Evolutionary conservation across 148 eudicot species (phyloP).

Genomic region (Amaranthus palmeri): DNA sequence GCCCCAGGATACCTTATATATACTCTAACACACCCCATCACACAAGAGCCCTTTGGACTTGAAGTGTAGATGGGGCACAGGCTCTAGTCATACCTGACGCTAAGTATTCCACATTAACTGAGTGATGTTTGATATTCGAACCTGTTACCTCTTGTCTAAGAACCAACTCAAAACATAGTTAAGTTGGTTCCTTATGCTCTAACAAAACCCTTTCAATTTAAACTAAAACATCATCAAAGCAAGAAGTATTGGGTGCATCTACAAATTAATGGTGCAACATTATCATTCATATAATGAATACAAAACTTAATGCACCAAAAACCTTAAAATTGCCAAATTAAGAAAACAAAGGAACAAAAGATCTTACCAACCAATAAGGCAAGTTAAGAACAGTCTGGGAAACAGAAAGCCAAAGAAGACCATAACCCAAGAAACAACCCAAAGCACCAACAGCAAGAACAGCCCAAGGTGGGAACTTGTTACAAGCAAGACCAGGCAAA

Average conservation of each 20-base stretch:
- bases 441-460: slow-evolving; percentile 57
- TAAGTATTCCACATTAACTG: no score
- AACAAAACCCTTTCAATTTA: neutral
- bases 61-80: no score
- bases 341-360: neutral
- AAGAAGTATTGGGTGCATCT: neutral
- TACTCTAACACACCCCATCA: no score
- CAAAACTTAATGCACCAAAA: neutral
- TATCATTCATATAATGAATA: slow-evolving; percentile 1
- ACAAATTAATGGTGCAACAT: neutral
- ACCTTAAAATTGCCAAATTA: neutral
- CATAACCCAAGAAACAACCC: slow-evolving; percentile 72
- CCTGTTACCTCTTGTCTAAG: no score
- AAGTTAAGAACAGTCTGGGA: slow-evolving; percentile 59
- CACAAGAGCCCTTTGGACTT: no score
- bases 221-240: slow-evolving; percentile 11
- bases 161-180: no score
- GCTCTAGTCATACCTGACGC: no score
- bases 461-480: slow-evolving; percentile 84
- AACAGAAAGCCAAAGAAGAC: slow-evolving; percentile 88
- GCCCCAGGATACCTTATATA: no score
- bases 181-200: no score
- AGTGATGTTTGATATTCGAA: no score
- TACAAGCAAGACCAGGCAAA: slow-evolving; percentile 80
- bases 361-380: slow-evolving; percentile 78